Percentiles rank a stretch among this genome's conserved stretches.
Conservation (phyloP, 1,139 yeast genomes). For the Pichia sp. region DNA sequence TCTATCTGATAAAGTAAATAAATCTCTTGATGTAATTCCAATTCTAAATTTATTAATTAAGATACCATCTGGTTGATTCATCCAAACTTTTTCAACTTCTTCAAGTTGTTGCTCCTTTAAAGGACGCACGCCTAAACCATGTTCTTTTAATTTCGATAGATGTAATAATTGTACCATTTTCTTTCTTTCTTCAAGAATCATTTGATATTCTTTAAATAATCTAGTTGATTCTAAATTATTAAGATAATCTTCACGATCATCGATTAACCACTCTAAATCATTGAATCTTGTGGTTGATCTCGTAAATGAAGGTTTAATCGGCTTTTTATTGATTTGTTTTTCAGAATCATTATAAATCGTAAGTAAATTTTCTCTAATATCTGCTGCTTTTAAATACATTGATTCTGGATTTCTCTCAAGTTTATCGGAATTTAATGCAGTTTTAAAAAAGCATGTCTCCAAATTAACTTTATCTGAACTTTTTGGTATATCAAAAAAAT, state of each 20-base stretch:
- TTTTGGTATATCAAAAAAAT: conserved; percentile 17
- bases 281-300: conserved; percentile 23
- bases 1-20: conserved; percentile 63
- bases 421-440: conserved; percentile 12
- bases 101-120: conserved; percentile 31
- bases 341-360: conserved; percentile 10
- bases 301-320: conserved; percentile 16
- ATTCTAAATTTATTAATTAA: conserved; percentile 42
- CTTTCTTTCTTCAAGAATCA: conserved; percentile 37
- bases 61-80: conserved; percentile 24
- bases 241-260: conserved; percentile 27
- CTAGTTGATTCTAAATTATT: conserved; percentile 26
- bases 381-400: conserved; percentile 1
- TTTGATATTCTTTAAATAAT: conserved; percentile 36
- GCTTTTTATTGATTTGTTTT: not conserved
- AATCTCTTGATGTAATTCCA: conserved; percentile 60
- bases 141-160: conserved; percentile 30
- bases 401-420: conserved; percentile 2
- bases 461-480: conserved; percentile 13
- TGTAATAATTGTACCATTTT: conserved; percentile 34
- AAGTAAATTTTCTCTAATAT: conserved; percentile 7
- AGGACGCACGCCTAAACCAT: conserved; percentile 20
- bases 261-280: conserved; percentile 27
- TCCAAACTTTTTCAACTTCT: conserved; percentile 37
- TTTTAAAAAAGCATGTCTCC: conserved; percentile 22